Evolutionary conservation across 164 flowering plant genomes (phyloP).

Genomic region (Magnolia sinica): DNA sequence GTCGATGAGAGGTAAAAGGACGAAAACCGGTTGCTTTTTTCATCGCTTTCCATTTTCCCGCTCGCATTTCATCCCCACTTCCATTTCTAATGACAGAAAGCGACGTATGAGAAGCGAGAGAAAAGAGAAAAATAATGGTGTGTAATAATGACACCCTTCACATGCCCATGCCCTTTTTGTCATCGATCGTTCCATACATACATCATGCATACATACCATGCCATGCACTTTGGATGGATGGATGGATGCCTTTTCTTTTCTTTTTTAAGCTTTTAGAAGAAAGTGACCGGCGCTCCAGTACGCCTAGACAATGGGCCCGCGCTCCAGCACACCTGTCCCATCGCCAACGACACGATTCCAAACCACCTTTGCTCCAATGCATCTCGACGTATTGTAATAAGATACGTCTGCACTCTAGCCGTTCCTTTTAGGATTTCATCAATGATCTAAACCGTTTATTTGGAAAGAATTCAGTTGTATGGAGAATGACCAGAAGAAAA

Average conservation of each 20-base stretch:
- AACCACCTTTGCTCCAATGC: no score
- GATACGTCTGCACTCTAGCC: no score
- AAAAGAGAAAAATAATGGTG: slow-evolving; percentile 7
- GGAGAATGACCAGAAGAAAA: no score
- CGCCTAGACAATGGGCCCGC: slow-evolving; percentile 10
- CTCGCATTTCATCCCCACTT: slow-evolving; percentile 18
- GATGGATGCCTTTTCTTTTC: not conserved
- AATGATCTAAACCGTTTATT: no score
- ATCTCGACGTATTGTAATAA: no score
- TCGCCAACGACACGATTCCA: slow-evolving; percentile 11
- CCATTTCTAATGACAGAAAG: slow-evolving; percentile 41
- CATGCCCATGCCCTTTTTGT: not conserved
- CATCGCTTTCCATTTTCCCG: slow-evolving; percentile 25
- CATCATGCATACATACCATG: not conserved
- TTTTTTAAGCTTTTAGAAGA: not conserved
- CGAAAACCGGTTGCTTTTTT: not conserved
- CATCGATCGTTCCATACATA: not conserved
- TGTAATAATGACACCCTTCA: not conserved
- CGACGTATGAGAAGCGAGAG: slow-evolving; percentile 37
- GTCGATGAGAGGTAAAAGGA: not conserved
- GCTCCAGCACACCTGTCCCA: slow-evolving; percentile 11
- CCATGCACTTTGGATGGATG: not conserved
- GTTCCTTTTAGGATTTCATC: no score
- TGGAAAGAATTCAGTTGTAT: no score
- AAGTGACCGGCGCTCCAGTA: slow-evolving; percentile 5